A percentile compares a stretch with the other conserved stretches of the same genome.
Evolutionary conservation across 768 basidiomycete species (phyloP).

Genomic region (Kwoniella europaea): DNA sequence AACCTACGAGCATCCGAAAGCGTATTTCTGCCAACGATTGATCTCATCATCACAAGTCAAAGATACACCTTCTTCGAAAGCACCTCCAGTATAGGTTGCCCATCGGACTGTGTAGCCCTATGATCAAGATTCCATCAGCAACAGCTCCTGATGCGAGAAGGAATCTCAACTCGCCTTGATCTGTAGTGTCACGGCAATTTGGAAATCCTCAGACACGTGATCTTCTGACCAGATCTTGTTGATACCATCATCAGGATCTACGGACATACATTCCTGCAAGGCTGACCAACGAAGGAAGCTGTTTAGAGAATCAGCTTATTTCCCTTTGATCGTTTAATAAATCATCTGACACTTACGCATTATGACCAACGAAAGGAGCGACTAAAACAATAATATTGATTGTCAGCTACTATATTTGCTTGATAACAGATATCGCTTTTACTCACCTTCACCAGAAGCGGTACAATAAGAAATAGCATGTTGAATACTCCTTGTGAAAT

Average conservation of each 20-base stretch:
- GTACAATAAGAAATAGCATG: slow-evolving; percentile 54
- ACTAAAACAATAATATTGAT: slow-evolving; percentile 3
- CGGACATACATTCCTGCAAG: slow-evolving; percentile 76
- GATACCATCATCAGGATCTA: slow-evolving; percentile 69
- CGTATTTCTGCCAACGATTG: slow-evolving; percentile 83
- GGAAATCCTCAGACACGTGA: slow-evolving; percentile 83
- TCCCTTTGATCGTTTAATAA: slow-evolving; percentile 12
- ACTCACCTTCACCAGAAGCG: slow-evolving; percentile 55
- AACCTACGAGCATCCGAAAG: slow-evolving; percentile 52
- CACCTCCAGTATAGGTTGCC: slow-evolving; percentile 83
- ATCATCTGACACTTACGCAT: slow-evolving; percentile 26
- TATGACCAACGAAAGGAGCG: slow-evolving; percentile 58
- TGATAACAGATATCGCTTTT: not conserved
- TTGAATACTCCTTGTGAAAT: slow-evolving; percentile 86
- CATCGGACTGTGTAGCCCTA: slow-evolving; percentile 57
- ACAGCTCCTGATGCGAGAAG: not conserved
- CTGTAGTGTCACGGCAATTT: slow-evolving; percentile 78
- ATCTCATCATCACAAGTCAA: slow-evolving; percentile 88
- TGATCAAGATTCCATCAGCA: not conserved
- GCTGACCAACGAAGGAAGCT: slow-evolving; percentile 90
- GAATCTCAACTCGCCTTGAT: slow-evolving; percentile 61
- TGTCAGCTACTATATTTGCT: not conserved
- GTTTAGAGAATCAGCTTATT: slow-evolving; percentile 50
- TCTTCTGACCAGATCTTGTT: slow-evolving; percentile 81
- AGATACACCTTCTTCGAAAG: slow-evolving; percentile 89